Base-by-base conservation (phyloP, 164 flowering plant genomes). In the Magnolia changhungtana region DNA sequence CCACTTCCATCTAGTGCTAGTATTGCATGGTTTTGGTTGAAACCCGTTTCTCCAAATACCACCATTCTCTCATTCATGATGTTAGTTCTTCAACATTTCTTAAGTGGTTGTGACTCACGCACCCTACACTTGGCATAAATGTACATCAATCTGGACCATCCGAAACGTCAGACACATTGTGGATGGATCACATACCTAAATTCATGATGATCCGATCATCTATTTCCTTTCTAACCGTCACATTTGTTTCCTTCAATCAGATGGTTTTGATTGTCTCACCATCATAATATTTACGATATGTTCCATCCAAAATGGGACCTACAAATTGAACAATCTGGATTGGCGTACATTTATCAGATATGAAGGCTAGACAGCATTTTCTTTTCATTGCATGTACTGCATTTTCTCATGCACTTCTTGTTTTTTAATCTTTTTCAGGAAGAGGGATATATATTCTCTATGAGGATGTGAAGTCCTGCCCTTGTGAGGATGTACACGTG, bases 401-500 rank as follows among this genome's bases (percentile, higher is more conserved):
- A 72, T 7, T 63, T 51, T 27, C 6, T 21, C 8, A n/a, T 21
- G 64, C 7, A 14, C 13, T 50, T 72, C 64, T 37, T 63, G 37
- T 64, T 55, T n/a, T 24, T 55, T 45, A 59, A 75, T 79, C 8
- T 37, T 77, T 79, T 50, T 23, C 90, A 96, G 97, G 99, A 7
- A 89, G 95, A 84, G 99, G 99, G 82, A 92, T 96, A 81, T 91
- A 94, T 84, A 92, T 96, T 52, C 81, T 96, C 74, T 94, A 96
- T 55, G 97, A 96, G 71, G 99, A 96, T 82, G 97, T 96, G 50
- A 94, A 94, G 74, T 94, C 98, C 20, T 96, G 99, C 85, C 94
- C 89, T 10, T 92, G 81, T 69, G 99, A 96, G 84, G 99, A 96
- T 79, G 98, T 96, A 65, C 99, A 96, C 31, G 94, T 91, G 1